These are phyloP conservation scores for Magnaporthales sp. DNA, from an alignment of 2,329 filamentous ascomycete species.

Conservation along the genomic window DNA sequence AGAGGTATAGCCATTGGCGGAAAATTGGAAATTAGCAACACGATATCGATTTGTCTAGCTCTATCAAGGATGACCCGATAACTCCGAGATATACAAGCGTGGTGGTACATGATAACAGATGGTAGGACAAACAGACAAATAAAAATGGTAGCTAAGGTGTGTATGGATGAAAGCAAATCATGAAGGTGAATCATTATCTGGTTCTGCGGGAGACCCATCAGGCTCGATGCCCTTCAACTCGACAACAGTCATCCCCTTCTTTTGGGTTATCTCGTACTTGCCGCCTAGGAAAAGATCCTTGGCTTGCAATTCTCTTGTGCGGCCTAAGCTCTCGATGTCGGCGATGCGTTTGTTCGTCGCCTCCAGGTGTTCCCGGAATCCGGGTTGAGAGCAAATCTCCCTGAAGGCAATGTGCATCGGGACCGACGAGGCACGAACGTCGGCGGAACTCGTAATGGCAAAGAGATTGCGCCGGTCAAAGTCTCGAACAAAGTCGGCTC, in stretches of 20 bases:
- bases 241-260: conserved; percentile 2
- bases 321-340: conserved; percentile 87
- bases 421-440: conserved; percentile 86
- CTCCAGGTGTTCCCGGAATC: conserved; percentile 77
- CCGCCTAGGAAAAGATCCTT: conserved; percentile 87
- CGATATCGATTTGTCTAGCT: background rate
- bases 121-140: background rate
- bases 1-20: background rate
- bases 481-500: conserved; percentile 85
- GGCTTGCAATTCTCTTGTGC: conserved; percentile 89
- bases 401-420: conserved; percentile 93
- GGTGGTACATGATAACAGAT: background rate
- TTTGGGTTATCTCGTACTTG: conserved; percentile 57
- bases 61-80: background rate
- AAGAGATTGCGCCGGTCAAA: conserved; percentile 95
- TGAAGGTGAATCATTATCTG: background rate
- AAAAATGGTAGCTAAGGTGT: background rate
- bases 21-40: background rate
- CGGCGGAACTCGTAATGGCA: conserved; percentile 79
- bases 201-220: background rate
- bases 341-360: conserved; percentile 75
- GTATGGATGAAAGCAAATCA: background rate
- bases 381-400: conserved; percentile 66
- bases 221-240: background rate
- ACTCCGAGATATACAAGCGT: background rate